phyloP scores from a whole-genome alignment of 345 rosid genomes.

The Linum trigynum region DNA sequence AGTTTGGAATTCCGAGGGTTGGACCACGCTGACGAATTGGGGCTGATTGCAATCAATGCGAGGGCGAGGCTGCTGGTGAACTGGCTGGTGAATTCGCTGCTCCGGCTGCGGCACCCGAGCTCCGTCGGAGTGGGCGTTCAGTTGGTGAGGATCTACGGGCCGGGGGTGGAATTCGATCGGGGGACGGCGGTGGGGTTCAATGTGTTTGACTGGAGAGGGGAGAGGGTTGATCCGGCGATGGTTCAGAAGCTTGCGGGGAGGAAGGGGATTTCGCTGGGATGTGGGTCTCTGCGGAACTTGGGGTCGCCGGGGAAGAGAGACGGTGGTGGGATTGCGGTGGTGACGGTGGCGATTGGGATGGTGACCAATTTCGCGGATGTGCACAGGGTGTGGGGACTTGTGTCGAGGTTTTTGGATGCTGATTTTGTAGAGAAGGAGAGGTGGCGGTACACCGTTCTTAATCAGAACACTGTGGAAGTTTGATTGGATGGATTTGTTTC shows the following conservation, averaged over 20 bases:
- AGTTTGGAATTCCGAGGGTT: constrained; percentile 44
- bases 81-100: constrained; percentile 69
- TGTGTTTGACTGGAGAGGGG: constrained; percentile 82
- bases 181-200: constrained; percentile 70
- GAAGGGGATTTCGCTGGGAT: constrained; percentile 43
- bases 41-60: constrained; percentile 41
- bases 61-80: constrained; percentile 53
- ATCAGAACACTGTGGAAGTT: constrained; percentile 46
- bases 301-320: constrained; percentile 24
- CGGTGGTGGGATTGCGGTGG: constrained; percentile 30
- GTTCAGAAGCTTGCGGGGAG: constrained; percentile 77
- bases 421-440: constrained; percentile 90
- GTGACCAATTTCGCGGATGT: constrained; percentile 73
- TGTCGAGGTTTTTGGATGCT: constrained; percentile 73
- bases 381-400: constrained; percentile 67
- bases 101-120: constrained; percentile 54
- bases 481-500: background rate
- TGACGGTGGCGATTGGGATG: constrained; percentile 52
- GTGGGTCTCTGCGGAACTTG: constrained; percentile 39
- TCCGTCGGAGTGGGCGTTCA: constrained; percentile 28
- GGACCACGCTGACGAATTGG: constrained; percentile 69
- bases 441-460: constrained; percentile 72
- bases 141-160: constrained; percentile 60
- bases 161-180: constrained; percentile 34
- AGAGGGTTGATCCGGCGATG: constrained; percentile 49